These are phyloP conservation scores for Rhizopogon vesiculosus DNA, from an alignment of 768 basidiomycete genomes.

Conservation along the genomic window DNA sequence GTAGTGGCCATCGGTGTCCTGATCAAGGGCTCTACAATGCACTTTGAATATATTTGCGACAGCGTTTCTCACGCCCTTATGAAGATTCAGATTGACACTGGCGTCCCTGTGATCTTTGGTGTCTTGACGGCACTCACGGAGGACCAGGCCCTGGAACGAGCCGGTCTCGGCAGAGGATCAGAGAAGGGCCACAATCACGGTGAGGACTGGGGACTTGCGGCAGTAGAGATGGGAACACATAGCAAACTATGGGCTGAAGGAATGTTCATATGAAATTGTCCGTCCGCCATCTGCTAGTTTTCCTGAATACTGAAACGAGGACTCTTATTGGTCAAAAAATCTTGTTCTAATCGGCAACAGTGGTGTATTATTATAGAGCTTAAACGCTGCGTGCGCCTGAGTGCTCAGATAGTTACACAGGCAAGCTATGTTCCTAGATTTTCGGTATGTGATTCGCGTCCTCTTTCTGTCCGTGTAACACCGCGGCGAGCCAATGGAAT, in stretches of 20 bases:
- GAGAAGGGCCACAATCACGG: conserved; percentile 94
- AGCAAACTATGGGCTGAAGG: conserved; percentile 66
- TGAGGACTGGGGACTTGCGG: conserved; percentile 95
- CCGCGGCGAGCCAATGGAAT: too few species aligned
- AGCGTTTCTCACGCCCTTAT: conserved; percentile 91
- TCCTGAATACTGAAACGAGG: background rate
- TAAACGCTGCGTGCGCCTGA: background rate
- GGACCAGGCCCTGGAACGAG: conserved; percentile 90
- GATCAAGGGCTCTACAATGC: conserved; percentile 98
- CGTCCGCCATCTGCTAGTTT: background rate
- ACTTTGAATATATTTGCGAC: conserved; percentile 99
- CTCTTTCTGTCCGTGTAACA: too few species aligned
- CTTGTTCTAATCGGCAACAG: background rate
- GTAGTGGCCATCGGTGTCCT: conserved; percentile 97
- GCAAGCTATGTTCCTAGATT: too few species aligned
- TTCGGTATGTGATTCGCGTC: too few species aligned
- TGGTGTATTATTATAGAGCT: background rate
- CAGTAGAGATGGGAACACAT: conserved; percentile 86
- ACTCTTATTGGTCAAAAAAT: background rate
- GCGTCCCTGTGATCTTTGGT: conserved; percentile 94
- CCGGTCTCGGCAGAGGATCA: conserved; percentile 73
- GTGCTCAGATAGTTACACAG: background rate
- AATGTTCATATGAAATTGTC: conserved; percentile 37
- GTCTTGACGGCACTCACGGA: conserved; percentile 91
- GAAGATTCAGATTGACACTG: conserved; percentile 90